Evolutionary conservation across 495 filamentous ascomycete genomes (phyloP).

Genomic region (Aspergillus asperescens): DNA sequence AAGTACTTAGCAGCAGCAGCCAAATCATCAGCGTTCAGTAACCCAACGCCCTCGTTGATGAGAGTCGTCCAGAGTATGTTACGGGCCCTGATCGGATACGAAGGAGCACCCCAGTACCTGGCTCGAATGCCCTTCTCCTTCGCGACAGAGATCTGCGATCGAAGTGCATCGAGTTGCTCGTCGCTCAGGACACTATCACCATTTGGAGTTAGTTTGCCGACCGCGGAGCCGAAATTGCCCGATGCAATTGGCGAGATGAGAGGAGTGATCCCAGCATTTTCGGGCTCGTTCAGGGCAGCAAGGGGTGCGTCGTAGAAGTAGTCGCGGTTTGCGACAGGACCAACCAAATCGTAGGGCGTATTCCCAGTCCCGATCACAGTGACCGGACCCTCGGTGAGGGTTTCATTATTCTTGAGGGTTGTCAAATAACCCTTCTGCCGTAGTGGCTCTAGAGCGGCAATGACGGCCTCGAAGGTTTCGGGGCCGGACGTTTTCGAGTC

Average conservation of each 20-base stretch:
- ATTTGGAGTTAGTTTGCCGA: constrained; percentile 34
- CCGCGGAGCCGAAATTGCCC: constrained; percentile 35
- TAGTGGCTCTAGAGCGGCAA: constrained; percentile 60
- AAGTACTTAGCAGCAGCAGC: constrained; percentile 45
- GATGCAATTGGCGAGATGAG: constrained; percentile 50
- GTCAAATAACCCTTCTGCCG: constrained; percentile 57
- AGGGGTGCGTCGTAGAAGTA: constrained; percentile 62
- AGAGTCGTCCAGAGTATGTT: constrained; percentile 67
- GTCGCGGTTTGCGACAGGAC: constrained; percentile 45
- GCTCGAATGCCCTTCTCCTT: constrained; percentile 58
- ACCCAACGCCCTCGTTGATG: constrained; percentile 59
- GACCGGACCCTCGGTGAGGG: constrained; percentile 48
- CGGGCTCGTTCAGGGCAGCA: constrained; percentile 36
- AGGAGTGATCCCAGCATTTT: constrained; percentile 40
- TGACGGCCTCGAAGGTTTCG: constrained; percentile 51
- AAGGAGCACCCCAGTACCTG: constrained; percentile 70
- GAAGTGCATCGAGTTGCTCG: constrained; percentile 54
- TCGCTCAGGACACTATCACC: constrained; percentile 29
- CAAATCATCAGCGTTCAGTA: constrained; percentile 78
- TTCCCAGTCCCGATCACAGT: constrained; percentile 79
- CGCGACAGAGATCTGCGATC: constrained; percentile 56
- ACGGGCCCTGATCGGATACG: constrained; percentile 58
- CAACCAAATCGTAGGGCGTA: constrained; percentile 62
- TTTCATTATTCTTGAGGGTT: constrained; percentile 48
- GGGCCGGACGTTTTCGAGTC: constrained; percentile 60